These are phyloP conservation scores for Debaryomycetaceae sp. DNA, from an alignment of 1,139 yeast species.

Conservation along the genomic window DNA sequence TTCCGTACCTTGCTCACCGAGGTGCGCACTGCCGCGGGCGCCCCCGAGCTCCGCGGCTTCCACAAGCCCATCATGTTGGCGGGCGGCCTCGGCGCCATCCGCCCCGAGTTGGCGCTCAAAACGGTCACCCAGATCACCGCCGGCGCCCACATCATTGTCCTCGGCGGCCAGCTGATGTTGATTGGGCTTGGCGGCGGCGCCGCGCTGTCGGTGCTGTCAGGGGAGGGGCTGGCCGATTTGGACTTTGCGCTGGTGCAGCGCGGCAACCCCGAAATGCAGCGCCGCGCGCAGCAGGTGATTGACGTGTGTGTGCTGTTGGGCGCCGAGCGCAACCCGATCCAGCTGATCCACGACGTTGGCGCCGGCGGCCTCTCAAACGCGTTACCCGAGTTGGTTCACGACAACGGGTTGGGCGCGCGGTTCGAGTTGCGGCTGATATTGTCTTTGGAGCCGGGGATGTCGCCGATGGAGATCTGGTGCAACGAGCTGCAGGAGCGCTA, in stretches of 20 bases:
- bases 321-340: constrained; percentile 69
- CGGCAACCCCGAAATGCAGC: constrained; percentile 98
- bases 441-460: constrained; percentile 95
- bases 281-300: constrained; percentile 98
- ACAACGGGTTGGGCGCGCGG: constrained; percentile 89
- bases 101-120: constrained; percentile 90
- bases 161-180: constrained; percentile 98
- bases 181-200: constrained; percentile 99
- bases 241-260: constrained; percentile 99
- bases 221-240: constrained; percentile 92
- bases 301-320: constrained; percentile 90
- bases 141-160: constrained; percentile 85
- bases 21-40: constrained; percentile 58
- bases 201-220: constrained; percentile 91
- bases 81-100: constrained; percentile 96
- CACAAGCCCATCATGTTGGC: constrained; percentile 99
- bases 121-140: constrained; percentile 77
- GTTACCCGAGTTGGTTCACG: constrained; percentile 94
- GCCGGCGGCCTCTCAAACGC: constrained; percentile 99
- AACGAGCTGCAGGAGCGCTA: constrained; percentile 98
- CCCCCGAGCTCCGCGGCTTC: constrained; percentile 84
- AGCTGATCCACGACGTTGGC: constrained; percentile 97
- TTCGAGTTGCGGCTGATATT: constrained; percentile 90
- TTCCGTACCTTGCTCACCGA: constrained; percentile 91
- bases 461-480: constrained; percentile 99